phyloP scores from a whole-genome alignment of 2,329 filamentous ascomycete species.

The Fusarium equiseti region DNA sequence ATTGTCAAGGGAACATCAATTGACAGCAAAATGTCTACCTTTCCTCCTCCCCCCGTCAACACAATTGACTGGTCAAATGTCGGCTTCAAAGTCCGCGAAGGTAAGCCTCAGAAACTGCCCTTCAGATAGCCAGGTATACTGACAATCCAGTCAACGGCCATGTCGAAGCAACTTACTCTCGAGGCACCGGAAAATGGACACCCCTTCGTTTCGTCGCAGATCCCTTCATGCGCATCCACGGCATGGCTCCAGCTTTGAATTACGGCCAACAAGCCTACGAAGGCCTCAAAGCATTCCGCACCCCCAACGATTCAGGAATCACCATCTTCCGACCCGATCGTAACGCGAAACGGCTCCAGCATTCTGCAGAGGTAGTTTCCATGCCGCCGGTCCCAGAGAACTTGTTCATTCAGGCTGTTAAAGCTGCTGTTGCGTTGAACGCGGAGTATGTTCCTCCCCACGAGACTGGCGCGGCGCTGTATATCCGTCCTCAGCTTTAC shows the following conservation, averaged over 20 bases:
- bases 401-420: constrained; percentile 80
- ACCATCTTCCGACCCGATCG: constrained; percentile 88
- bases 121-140: neutral
- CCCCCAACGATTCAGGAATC: constrained; percentile 75
- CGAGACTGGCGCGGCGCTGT: constrained; percentile 89
- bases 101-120: constrained; percentile 57
- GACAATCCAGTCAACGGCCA: constrained; percentile 83
- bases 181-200: constrained; percentile 80
- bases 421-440: constrained; percentile 86
- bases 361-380: constrained; percentile 85
- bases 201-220: constrained; percentile 82
- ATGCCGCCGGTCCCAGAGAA: constrained; percentile 83
- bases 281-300: constrained; percentile 96
- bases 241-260: constrained; percentile 95
- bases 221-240: constrained; percentile 89
- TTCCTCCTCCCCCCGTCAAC: constrained; percentile 81
- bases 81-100: constrained; percentile 92
- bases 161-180: constrained; percentile 86
- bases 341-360: constrained; percentile 87
- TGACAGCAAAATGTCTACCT: constrained; percentile 61
- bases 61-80: constrained; percentile 95
- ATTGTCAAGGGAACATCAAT: too few species aligned
- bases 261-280: constrained; percentile 99
- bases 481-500: constrained; percentile 89
- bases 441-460: constrained; percentile 92